Conservation (phyloP, 345 rosid species). For the Sonneratia alba region DNA sequence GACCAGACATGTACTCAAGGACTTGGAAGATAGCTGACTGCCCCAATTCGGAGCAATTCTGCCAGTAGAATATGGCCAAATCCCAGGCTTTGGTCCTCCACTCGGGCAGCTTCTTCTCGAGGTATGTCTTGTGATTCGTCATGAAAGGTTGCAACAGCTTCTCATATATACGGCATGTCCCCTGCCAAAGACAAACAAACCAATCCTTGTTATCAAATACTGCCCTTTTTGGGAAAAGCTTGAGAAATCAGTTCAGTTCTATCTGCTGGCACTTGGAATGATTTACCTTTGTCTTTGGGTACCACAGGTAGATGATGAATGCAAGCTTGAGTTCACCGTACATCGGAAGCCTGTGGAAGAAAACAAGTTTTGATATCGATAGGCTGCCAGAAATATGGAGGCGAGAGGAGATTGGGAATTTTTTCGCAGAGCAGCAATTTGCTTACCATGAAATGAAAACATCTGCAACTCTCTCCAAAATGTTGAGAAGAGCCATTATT, state of each 20-base stretch:
- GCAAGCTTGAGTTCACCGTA: constrained; percentile 34
- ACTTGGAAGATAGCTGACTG: constrained; percentile 54
- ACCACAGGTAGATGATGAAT: constrained; percentile 33
- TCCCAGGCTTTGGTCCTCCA: constrained; percentile 66
- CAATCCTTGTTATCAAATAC: neutral
- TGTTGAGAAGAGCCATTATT: constrained; percentile 33
- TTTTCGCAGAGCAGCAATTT: neutral
- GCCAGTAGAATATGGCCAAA: constrained; percentile 51
- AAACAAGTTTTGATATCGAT: too few species aligned
- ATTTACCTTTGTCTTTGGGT: constrained; percentile 32
- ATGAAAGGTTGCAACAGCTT: constrained; percentile 51
- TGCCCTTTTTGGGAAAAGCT: neutral
- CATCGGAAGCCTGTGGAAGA: constrained; percentile 30
- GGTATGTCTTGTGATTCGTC: constrained; percentile 53
- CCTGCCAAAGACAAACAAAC: constrained; percentile 28
- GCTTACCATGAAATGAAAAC: constrained; percentile 33
- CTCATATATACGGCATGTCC: constrained; percentile 54
- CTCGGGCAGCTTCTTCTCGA: constrained; percentile 65
- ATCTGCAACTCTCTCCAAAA: constrained; percentile 37
- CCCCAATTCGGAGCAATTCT: constrained; percentile 49
- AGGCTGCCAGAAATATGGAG: neutral
- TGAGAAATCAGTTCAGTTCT: neutral
- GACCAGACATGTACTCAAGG: constrained; percentile 49
- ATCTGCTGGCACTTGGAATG: neutral
- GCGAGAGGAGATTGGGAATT: neutral